These are phyloP conservation scores for Pyrrhoderma noxium DNA, from an alignment of 1,284 basidiomycete genomes.

Conservation along the genomic window DNA sequence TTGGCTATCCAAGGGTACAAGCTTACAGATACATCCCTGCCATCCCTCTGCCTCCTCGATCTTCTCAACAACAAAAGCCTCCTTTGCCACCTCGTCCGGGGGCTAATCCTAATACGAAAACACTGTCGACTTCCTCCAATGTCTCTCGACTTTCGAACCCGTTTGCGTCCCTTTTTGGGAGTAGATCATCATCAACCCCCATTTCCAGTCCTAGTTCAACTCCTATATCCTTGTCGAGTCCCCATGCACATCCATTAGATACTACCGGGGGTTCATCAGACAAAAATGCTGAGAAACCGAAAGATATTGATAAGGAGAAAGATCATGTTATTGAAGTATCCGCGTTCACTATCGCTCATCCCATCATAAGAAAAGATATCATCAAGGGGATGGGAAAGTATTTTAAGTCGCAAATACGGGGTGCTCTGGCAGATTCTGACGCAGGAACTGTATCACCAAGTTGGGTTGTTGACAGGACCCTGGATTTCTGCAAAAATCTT, in stretches of 20 bases:
- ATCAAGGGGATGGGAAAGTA: constrained; percentile 53
- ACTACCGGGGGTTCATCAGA: no score
- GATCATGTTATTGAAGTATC: constrained; percentile 44
- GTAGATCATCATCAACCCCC: constrained; percentile 30
- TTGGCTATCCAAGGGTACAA: no score
- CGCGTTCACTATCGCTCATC: constrained; percentile 49
- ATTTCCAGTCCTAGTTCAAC: constrained; percentile 20
- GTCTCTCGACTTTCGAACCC: constrained; percentile 49
- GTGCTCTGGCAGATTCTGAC: constrained; percentile 33
- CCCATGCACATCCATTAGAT: no score
- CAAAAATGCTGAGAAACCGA: no score
- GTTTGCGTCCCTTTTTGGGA: constrained; percentile 60
- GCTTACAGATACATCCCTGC: constrained; percentile 33
- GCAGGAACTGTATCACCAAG: constrained; percentile 29
- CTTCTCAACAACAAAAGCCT: constrained; percentile 39
- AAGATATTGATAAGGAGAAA: neutral
- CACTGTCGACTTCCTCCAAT: constrained; percentile 9
- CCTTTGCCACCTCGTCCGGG: constrained; percentile 55
- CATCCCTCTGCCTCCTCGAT: constrained; percentile 62
- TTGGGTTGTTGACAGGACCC: constrained; percentile 62
- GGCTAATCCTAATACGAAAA: constrained; percentile 20
- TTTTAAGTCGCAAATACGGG: constrained; percentile 51
- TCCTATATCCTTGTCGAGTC: no score
- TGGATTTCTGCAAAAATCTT: constrained; percentile 41
- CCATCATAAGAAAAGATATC: constrained; percentile 49